A percentile compares a stretch with the other conserved stretches of the same genome.
Conservation (phyloP, 331 rosid species). For the Malus hybrid region DNA sequence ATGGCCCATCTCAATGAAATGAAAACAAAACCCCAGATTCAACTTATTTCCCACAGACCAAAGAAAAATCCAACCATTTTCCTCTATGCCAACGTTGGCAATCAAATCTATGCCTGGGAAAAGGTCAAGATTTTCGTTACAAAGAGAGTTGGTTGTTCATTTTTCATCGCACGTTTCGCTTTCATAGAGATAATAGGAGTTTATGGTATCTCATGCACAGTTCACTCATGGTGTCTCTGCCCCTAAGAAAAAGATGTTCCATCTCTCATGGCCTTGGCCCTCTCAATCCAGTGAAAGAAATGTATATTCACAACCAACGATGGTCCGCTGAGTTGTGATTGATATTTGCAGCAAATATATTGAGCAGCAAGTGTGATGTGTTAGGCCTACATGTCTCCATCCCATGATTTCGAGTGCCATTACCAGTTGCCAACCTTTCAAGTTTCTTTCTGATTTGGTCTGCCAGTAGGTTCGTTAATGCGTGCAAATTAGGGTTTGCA, state of each 20-base stretch:
- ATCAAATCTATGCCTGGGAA: neutral
- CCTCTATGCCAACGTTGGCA: neutral
- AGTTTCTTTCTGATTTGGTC: neutral
- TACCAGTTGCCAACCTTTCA: neutral
- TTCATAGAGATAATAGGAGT: neutral
- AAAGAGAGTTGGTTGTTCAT: neutral
- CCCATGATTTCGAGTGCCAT: neutral
- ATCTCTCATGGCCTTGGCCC: neutral
- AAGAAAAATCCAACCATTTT: neutral
- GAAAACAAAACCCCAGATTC: neutral
- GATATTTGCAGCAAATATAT: neutral
- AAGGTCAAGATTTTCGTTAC: neutral
- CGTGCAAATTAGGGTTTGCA: neutral
- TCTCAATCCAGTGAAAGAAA: neutral
- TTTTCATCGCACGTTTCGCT: neutral
- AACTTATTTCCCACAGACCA: neutral
- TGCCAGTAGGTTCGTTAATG: neutral
- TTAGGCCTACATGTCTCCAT: neutral
- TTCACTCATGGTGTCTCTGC: neutral
- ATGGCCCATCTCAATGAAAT: neutral
- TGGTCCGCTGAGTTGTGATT: neutral
- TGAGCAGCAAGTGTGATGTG: neutral
- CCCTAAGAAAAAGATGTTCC: conserved; percentile 11
- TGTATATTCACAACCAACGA: neutral
- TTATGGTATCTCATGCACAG: neutral